Conservation (phyloP, 1,139 yeast genomes). For the Komagataea norvegica region DNA sequence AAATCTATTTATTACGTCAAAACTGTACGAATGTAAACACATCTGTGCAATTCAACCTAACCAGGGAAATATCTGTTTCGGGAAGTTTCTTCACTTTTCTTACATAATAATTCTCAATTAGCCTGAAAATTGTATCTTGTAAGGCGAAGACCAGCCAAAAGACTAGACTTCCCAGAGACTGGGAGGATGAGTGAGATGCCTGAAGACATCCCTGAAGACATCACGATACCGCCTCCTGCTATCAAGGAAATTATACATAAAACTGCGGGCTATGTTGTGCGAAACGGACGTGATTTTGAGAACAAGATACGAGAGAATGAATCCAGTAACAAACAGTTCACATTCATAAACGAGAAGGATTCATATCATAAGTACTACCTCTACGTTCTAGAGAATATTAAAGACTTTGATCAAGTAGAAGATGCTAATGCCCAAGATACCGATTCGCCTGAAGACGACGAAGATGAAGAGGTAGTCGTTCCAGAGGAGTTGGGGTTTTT, state of each 20-base stretch:
- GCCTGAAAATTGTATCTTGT: no score
- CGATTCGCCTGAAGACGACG: constrained; percentile 5
- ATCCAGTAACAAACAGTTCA: constrained; percentile 49
- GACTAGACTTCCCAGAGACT: no score
- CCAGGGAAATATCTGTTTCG: no score
- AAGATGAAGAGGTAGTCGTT: constrained; percentile 10
- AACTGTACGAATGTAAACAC: no score
- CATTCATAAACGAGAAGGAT: constrained; percentile 52
- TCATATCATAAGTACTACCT: constrained; percentile 56
- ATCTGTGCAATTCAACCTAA: no score
- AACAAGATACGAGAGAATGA: constrained; percentile 48
- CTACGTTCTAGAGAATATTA: constrained; percentile 31
- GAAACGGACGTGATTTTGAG: constrained; percentile 68
- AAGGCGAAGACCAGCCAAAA: no score
- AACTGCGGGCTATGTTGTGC: constrained; percentile 64
- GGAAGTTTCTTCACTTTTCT: no score
- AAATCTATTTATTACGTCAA: no score
- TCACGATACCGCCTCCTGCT: constrained; percentile 55
- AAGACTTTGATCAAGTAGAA: not conserved
- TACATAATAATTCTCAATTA: no score
- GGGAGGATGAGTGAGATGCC: constrained; percentile 3
- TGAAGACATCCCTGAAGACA: constrained; percentile 36
- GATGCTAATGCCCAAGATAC: not conserved
- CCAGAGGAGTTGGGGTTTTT: constrained; percentile 34
- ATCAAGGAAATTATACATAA: constrained; percentile 57